These are phyloP conservation scores for Xenosphaeropsis pyriputrescens DNA, from an alignment of 2,329 filamentous ascomycete genomes.

Conservation along the genomic window DNA sequence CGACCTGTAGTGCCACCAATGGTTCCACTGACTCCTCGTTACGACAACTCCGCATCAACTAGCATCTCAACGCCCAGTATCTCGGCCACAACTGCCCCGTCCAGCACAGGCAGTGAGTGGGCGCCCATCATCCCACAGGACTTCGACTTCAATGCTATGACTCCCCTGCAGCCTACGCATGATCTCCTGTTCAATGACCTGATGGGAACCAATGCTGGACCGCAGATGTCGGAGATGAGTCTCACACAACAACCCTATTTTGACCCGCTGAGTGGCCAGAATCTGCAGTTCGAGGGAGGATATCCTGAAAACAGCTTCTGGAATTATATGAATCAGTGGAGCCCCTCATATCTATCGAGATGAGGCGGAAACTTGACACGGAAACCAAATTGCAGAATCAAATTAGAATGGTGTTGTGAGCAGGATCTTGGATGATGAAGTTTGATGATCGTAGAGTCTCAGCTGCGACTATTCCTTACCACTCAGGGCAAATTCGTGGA, in stretches of 20 bases:
- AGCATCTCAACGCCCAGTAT: not conserved
- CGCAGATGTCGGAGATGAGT: constrained; percentile 2
- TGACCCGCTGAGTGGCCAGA: too few species aligned
- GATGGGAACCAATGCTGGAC: constrained; percentile 16
- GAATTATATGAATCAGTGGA: constrained; percentile 34
- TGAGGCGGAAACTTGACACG: too few species aligned
- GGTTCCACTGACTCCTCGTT: not conserved
- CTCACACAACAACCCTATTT: not conserved
- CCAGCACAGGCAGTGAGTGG: constrained; percentile 1
- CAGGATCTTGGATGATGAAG: too few species aligned
- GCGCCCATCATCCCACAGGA: constrained; percentile 17
- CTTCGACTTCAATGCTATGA: constrained; percentile 34
- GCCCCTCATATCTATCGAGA: constrained; percentile 3
- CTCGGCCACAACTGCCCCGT: constrained; percentile 4
- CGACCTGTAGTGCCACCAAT: not conserved
- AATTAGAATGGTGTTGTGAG: too few species aligned
- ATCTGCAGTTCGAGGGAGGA: constrained; percentile 36
- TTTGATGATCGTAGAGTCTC: too few species aligned
- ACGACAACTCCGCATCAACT: not conserved
- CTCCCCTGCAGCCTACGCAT: constrained; percentile 39
- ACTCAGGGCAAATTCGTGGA: too few species aligned
- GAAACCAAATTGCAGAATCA: too few species aligned
- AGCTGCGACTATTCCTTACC: too few species aligned
- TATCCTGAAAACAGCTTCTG: constrained; percentile 40
- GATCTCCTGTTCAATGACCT: constrained; percentile 43